Evolutionary conservation across 345 rosid genomes (phyloP).

Genomic region (Linum usitatissimum): DNA sequence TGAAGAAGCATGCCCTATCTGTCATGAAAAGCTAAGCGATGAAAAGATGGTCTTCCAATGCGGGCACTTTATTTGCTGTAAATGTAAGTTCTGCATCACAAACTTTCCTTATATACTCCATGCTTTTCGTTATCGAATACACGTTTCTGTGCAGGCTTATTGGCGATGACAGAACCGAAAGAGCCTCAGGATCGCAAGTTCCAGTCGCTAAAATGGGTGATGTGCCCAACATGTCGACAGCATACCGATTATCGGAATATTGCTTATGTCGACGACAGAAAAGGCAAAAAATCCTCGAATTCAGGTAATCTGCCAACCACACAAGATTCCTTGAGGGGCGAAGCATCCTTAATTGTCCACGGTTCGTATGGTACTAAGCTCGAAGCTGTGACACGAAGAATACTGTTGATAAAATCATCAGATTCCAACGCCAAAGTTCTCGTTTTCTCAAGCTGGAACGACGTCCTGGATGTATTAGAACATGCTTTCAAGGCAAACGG

Average conservation of each 20-base stretch:
- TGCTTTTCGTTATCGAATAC: not conserved
- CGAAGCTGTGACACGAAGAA: conserved; percentile 82
- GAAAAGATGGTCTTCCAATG: conserved; percentile 96
- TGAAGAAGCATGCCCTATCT: conserved; percentile 82
- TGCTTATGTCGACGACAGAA: conserved; percentile 71
- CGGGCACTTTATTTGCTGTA: conserved; percentile 85
- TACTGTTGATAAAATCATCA: conserved; percentile 69
- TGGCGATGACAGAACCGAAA: conserved; percentile 64
- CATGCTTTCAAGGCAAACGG: conserved; percentile 65
- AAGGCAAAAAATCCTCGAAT: conserved; percentile 17
- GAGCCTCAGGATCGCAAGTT: conserved; percentile 28
- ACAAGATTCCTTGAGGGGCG: conserved; percentile 39
- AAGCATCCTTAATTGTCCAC: conserved; percentile 52
- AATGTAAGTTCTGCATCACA: conserved; percentile 43
- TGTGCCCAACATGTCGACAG: conserved; percentile 92
- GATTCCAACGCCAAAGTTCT: conserved; percentile 77
- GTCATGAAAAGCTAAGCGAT: conserved; percentile 64
- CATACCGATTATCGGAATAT: conserved; percentile 73
- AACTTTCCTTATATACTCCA: not conserved
- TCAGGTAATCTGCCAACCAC: conserved; percentile 20
- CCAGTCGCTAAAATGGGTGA: conserved; percentile 51
- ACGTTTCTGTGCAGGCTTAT: conserved; percentile 42
- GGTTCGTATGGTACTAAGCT: conserved; percentile 99
- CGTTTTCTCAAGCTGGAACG: conserved; percentile 96
- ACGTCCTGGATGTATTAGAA: conserved; percentile 91